Conservation (phyloP, 2,329 filamentous ascomycete genomes). For the Penicillium sp. region DNA sequence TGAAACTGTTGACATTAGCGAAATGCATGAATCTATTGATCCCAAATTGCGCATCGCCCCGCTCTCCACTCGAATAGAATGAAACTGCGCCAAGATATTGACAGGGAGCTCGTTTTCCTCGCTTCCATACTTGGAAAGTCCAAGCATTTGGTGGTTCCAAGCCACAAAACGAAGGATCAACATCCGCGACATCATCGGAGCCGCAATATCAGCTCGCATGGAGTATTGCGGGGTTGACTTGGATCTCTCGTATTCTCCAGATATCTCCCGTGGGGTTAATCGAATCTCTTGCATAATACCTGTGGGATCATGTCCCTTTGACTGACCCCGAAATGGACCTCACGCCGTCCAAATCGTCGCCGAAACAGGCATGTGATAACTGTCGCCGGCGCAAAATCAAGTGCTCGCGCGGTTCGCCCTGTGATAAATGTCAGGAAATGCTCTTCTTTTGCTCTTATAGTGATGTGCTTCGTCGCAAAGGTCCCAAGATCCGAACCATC, state of each 20-base stretch:
- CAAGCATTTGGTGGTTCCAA: too few relatives aligned
- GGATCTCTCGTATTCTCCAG: too few relatives aligned
- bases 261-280: too few relatives aligned
- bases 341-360: slow-evolving; percentile 18
- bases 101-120: too few relatives aligned
- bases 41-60: slow-evolving; percentile 13
- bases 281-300: too few relatives aligned
- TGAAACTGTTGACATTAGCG: slow-evolving; percentile 3
- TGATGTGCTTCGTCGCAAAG: slow-evolving; percentile 36
- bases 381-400: slow-evolving; percentile 42
- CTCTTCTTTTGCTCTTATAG: slow-evolving; percentile 39
- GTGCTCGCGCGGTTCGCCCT: slow-evolving; percentile 38
- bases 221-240: too few relatives aligned
- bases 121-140: too few relatives aligned
- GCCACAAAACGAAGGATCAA: too few relatives aligned
- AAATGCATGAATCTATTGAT: slow-evolving; percentile 2
- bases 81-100: too few relatives aligned
- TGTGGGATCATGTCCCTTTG: too few relatives aligned
- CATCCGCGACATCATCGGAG: too few relatives aligned
- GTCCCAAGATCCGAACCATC: slow-evolving; percentile 37
- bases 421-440: slow-evolving; percentile 38
- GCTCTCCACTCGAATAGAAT: neutral
- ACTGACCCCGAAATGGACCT: slow-evolving; percentile 19
- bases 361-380: slow-evolving; percentile 39
- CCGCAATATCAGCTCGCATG: too few relatives aligned